Evolutionary conservation across 805 yeast species (phyloP), one percentile per base, ranked within the genome.

Genomic region (Dipodascus geniculatus): DNA sequence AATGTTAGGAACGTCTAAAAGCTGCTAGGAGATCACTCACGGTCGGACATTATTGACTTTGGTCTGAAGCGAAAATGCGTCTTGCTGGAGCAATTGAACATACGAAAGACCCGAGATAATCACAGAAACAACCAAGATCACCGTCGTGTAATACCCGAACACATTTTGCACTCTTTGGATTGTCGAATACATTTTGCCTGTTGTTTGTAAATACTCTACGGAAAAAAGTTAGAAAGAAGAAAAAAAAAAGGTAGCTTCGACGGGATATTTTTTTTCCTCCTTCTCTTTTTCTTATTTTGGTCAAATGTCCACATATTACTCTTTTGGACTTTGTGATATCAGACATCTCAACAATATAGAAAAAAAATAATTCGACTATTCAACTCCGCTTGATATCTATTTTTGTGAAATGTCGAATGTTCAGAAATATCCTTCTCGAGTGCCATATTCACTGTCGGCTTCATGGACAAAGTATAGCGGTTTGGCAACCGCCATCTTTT

Each of bases 131-230:
- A 61, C 56, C 11, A 63, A 53, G 42, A 63, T 59, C 6, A 62
- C 70, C 11, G 68, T 60, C 24, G 72, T 56, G 51, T 67, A 62
- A 48, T 60, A 63, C 38, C 72, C 66, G 42, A 62, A 59, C 47
- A 63, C 60, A 51, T 58, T 61, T 60, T 69, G 74, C 8, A 65
- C 54, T 47, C 74, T 61, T 50, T 61, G 65, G 35, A 64, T 50
- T 31, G 65, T 58, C 17, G 71, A 64, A 56, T 63, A 65, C 73
- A 70, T 70, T 9, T 9, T 23, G 6, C 17, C 31, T 47, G 16
- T 9, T 33, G 44, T 17, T 38, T 38, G 20, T 3, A 3, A n/a
- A 6, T 14, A 38, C 4, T 38, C 19, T n/a, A 11, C 14, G 4
- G 11, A 38, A 4, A 4, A 17, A 38, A 11, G 44, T n/a, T n/a